Evolutionary conservation across 2,329 filamentous ascomycete species (phyloP).

Genomic region (Microcyclosporella mali): DNA sequence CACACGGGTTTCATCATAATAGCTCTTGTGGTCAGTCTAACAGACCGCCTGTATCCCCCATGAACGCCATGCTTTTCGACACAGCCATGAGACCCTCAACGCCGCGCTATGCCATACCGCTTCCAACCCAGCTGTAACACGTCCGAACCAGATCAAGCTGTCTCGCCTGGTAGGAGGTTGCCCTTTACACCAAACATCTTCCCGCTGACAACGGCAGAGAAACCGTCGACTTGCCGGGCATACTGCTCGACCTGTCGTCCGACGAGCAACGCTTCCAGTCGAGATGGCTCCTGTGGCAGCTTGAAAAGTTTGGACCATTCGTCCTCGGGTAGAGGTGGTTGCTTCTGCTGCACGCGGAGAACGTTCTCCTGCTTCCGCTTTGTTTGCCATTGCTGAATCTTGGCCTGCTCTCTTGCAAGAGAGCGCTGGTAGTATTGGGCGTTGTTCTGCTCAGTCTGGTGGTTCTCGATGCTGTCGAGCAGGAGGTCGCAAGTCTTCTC

Average conservation of each 20-base stretch:
- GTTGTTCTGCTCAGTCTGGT: constrained; percentile 99
- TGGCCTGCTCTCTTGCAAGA: constrained; percentile 85
- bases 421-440: constrained; percentile 96
- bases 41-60: too few relatives aligned
- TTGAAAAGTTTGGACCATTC: constrained; percentile 99
- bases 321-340: constrained; percentile 82
- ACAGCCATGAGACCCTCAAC: too few relatives aligned
- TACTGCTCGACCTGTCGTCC: constrained; percentile 97
- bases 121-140: too few relatives aligned
- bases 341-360: constrained; percentile 76
- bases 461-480: constrained; percentile 91
- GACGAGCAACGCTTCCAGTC: constrained; percentile 89
- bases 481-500: constrained; percentile 97
- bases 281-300: constrained; percentile 87
- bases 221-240: constrained; percentile 92
- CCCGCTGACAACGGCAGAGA: constrained; percentile 80
- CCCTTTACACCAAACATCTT: constrained; percentile 97
- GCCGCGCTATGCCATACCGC: too few relatives aligned
- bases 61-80: too few relatives aligned
- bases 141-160: constrained; percentile 12
- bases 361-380: constrained; percentile 97
- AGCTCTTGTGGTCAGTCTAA: too few relatives aligned
- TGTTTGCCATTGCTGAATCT: constrained; percentile 92
- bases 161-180: constrained; percentile 55
- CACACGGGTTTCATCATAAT: too few relatives aligned